These are phyloP conservation scores for Kwoniella europaea DNA, from an alignment of 768 basidiomycete genomes.

Conservation along the genomic window DNA sequence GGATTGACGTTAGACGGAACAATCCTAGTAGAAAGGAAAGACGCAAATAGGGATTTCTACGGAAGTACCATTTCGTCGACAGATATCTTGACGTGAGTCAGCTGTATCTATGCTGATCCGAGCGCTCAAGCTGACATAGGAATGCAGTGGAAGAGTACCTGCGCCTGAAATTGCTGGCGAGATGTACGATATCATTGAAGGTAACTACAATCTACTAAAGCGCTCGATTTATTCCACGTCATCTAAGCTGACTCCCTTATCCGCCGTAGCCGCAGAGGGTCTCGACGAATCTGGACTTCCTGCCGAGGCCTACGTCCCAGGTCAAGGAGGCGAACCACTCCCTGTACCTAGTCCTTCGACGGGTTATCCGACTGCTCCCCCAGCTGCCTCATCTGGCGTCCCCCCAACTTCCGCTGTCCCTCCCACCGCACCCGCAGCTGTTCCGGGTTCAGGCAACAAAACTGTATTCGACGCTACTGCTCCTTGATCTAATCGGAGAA, in stretches of 20 bases:
- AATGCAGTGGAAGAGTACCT: constrained; percentile 78
- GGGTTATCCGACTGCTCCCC: constrained; percentile 11
- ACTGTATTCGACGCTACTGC: constrained; percentile 49
- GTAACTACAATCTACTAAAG: constrained; percentile 4
- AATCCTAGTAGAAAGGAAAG: constrained; percentile 89
- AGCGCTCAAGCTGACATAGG: constrained; percentile 1
- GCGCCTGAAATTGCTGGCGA: constrained; percentile 94
- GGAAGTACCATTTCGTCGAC: constrained; percentile 84
- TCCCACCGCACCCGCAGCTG: constrained; percentile 4
- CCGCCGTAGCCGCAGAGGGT: constrained; percentile 75
- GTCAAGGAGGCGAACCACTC: constrained; percentile 42
- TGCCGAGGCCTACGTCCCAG: constrained; percentile 76
- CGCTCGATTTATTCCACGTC: not conserved
- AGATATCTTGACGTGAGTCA: constrained; percentile 71
- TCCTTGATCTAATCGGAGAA: not conserved
- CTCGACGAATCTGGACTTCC: constrained; percentile 84
- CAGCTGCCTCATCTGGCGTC: not conserved
- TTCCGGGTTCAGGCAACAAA: constrained; percentile 34
- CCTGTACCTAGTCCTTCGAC: constrained; percentile 27
- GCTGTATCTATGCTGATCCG: not conserved
- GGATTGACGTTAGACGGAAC: constrained; percentile 95
- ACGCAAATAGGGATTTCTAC: constrained; percentile 95
- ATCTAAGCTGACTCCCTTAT: not conserved
- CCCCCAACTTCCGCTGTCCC: not conserved
- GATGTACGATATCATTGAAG: constrained; percentile 93